phyloP scores from a whole-genome alignment of 208 protist genomes.

The Crithidia mellificae region DNA sequence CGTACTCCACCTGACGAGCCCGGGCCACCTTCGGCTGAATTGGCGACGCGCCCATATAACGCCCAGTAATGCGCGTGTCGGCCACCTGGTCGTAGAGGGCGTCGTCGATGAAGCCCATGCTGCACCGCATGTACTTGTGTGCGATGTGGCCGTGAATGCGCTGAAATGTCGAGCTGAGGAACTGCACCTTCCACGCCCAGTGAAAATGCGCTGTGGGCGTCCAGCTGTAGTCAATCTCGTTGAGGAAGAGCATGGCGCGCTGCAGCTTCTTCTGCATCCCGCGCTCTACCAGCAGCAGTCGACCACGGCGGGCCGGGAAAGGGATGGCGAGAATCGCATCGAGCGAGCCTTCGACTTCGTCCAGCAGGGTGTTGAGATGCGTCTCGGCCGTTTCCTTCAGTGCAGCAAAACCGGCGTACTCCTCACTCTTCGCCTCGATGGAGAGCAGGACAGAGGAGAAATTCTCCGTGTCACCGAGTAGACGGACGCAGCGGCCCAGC shows the following conservation, averaged over 20 bases:
- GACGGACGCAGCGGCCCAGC: slow-evolving; percentile 73
- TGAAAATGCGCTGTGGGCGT: slow-evolving; percentile 69
- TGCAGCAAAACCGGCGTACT: slow-evolving; percentile 65
- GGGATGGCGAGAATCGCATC: slow-evolving; percentile 33
- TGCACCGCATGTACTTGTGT: slow-evolving; percentile 54
- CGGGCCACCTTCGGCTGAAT: slow-evolving; percentile 41
- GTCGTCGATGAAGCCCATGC: slow-evolving; percentile 82
- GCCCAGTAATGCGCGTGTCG: slow-evolving; percentile 37
- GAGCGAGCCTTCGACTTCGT: slow-evolving; percentile 56
- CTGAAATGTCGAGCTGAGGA: slow-evolving; percentile 62
- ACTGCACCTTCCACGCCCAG: slow-evolving; percentile 66
- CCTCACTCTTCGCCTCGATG: slow-evolving; percentile 58
- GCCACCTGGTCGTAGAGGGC: slow-evolving; percentile 59
- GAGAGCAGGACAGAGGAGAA: slow-evolving; percentile 73
- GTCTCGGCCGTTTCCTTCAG: slow-evolving; percentile 51
- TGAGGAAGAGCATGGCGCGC: slow-evolving; percentile 64
- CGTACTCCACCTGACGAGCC: slow-evolving; percentile 61
- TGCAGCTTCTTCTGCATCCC: slow-evolving; percentile 61
- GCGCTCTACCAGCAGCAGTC: slow-evolving; percentile 48
- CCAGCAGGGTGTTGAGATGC: slow-evolving; percentile 49
- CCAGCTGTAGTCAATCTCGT: slow-evolving; percentile 84
- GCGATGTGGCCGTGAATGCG: slow-evolving; percentile 67
- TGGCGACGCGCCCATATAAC: slow-evolving; percentile 24
- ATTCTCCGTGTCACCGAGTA: slow-evolving; percentile 67
- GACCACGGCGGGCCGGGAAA: slow-evolving; percentile 63